Evolutionary conservation across 257 asterid genomes (phyloP).

Genomic region (Petunia secreta): DNA sequence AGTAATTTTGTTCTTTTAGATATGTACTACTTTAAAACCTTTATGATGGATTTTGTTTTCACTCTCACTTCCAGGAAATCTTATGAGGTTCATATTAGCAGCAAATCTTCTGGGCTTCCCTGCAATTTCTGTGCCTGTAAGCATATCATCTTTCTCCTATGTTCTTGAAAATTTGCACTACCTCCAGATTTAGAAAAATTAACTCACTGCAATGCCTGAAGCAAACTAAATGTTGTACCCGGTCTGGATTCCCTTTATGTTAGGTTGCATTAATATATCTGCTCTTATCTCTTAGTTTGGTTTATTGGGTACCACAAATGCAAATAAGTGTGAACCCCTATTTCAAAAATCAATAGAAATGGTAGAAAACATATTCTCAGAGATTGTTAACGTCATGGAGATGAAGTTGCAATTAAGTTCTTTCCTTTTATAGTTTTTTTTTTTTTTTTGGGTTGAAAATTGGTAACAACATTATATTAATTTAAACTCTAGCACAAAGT

Average conservation of each 20-base stretch:
- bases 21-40: constrained; percentile 9
- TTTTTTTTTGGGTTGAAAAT: too few relatives aligned
- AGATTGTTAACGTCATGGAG: neutral
- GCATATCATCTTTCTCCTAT: constrained; percentile 31
- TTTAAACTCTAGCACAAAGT: too few relatives aligned
- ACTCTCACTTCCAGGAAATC: constrained; percentile 57
- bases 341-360: neutral
- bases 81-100: constrained; percentile 72
- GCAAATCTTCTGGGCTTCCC: constrained; percentile 94
- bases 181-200: neutral
- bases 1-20: neutral
- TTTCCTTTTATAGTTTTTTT: neutral
- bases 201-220: neutral
- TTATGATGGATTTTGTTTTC: neutral
- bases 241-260: neutral
- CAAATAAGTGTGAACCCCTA: neutral
- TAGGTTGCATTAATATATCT: neutral
- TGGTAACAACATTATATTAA: too few relatives aligned
- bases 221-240: neutral
- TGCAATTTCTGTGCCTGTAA: constrained; percentile 91
- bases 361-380: neutral
- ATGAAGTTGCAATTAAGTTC: neutral
- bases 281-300: neutral
- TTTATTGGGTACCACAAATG: neutral
- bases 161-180: neutral